phyloP scores from a whole-genome alignment of 2,329 filamentous ascomycete species.

The Fusarium sp. region DNA sequence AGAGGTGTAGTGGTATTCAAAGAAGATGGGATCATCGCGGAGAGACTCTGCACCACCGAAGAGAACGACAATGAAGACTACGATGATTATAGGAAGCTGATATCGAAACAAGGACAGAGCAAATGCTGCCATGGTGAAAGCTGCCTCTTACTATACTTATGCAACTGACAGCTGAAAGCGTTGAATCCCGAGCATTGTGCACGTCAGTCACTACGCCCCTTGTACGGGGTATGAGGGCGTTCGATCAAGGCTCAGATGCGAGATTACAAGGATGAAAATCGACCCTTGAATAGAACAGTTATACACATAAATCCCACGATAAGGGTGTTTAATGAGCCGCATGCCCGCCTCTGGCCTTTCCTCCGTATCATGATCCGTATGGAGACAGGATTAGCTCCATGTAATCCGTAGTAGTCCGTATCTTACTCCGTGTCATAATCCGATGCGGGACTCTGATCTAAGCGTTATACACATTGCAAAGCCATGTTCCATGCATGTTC shows the following conservation, averaged over 20 bases:
- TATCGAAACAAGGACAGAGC: neutral
- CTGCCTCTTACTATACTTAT: constrained; percentile 3
- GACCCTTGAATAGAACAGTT: neutral
- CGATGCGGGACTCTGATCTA: neutral
- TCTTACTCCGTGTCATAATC: neutral
- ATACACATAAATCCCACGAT: neutral
- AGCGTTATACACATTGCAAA: rapidly evolving
- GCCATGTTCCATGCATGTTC: neutral
- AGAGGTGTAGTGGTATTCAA: constrained; percentile 38
- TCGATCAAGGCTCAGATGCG: constrained; percentile 12
- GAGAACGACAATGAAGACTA: constrained; percentile 6
- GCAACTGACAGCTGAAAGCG: rapidly evolving
- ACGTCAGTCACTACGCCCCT: neutral
- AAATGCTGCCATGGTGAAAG: rapidly evolving
- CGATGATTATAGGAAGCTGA: neutral
- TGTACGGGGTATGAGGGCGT: neutral
- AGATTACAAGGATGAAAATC: neutral
- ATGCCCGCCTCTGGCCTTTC: neutral
- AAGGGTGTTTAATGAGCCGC: neutral
- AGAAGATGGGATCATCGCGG: constrained; percentile 22
- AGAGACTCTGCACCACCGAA: constrained; percentile 27
- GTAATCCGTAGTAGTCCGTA: constrained; percentile 25
- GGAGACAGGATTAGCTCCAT: neutral
- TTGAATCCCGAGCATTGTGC: neutral
- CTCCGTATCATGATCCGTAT: constrained; percentile 2